Percentiles rank a stretch among this genome's conserved stretches.
Evolutionary conservation across 1,139 yeast species (phyloP).

Genomic region (Sugiyamaella castrensis): DNA sequence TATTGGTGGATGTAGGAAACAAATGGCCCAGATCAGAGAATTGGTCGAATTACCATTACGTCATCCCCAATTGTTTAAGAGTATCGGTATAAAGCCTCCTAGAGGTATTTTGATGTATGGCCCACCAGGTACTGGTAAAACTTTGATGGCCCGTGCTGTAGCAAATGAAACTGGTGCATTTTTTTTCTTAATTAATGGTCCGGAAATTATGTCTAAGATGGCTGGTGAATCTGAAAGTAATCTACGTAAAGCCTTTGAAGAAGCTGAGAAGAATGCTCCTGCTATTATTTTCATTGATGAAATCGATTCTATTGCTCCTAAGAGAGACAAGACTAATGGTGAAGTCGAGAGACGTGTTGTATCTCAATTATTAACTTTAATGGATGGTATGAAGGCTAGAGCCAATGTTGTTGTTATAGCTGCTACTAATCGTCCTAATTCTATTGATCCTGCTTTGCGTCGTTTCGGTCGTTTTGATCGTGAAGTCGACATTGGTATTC

Average conservation of each 20-base stretch:
- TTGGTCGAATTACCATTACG: slow-evolving; percentile 94
- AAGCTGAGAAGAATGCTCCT: slow-evolving; percentile 98
- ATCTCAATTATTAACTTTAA: slow-evolving; percentile 90
- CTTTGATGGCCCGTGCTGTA: slow-evolving; percentile 99
- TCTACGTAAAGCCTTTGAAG: slow-evolving; percentile 96
- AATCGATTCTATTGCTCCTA: slow-evolving; percentile 98
- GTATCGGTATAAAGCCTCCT: slow-evolving; percentile 97
- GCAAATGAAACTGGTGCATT: slow-evolving; percentile 99
- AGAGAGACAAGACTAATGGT: slow-evolving; percentile 99
- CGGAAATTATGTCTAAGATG: slow-evolving; percentile 99
- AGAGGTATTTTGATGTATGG: slow-evolving; percentile 97
- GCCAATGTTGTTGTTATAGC: slow-evolving; percentile 94
- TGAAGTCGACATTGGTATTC: slow-evolving; percentile 98
- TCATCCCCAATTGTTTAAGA: slow-evolving; percentile 95
- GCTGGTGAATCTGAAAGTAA: slow-evolving; percentile 99
- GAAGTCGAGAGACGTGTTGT: slow-evolving; percentile 99
- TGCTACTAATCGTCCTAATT: slow-evolving; percentile 95
- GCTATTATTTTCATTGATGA: slow-evolving; percentile 97
- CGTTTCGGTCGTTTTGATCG: slow-evolving; percentile 99
- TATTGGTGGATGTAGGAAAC: slow-evolving; percentile 98
- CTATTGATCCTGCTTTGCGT: slow-evolving; percentile 97
- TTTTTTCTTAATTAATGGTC: slow-evolving; percentile 96
- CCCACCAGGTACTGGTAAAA: slow-evolving; percentile 98
- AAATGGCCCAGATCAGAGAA: slow-evolving; percentile 98
- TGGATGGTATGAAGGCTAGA: slow-evolving; percentile 99